phyloP scores from a whole-genome alignment of 495 filamentous ascomycete species.

The Hyphodiscus hymeniophilus region DNA sequence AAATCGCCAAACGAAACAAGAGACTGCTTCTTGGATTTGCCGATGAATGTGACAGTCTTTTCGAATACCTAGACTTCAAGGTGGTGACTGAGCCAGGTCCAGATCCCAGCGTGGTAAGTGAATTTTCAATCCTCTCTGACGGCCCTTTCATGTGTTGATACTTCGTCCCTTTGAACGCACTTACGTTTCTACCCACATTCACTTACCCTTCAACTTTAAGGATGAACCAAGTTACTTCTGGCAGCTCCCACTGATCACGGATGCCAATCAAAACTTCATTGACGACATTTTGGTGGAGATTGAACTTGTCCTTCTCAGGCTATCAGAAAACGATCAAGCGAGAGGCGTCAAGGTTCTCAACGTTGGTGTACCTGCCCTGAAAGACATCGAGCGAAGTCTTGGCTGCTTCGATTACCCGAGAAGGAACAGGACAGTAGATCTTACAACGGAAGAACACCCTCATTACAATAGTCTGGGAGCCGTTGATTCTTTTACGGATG shows the following conservation, averaged over 20 bases:
- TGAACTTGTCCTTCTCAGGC: not conserved
- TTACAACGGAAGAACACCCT: slow-evolving; percentile 19
- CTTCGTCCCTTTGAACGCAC: not conserved
- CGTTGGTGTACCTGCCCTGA: slow-evolving; percentile 9
- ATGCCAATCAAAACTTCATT: slow-evolving; percentile 14
- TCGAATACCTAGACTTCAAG: slow-evolving; percentile 20
- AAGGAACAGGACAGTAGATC: slow-evolving; percentile 15
- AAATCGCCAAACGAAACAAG: slow-evolving; percentile 23
- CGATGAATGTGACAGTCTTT: slow-evolving; percentile 19
- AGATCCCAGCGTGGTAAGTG: slow-evolving; percentile 9
- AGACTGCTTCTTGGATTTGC: slow-evolving; percentile 21
- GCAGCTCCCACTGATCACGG: slow-evolving; percentile 13
- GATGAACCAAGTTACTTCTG: slow-evolving; percentile 14
- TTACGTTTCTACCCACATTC: not conserved
- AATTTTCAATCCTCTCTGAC: not conserved
- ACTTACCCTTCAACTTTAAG: slow-evolving; percentile 7
- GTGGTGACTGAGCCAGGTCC: slow-evolving; percentile 3
- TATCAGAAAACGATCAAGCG: slow-evolving; percentile 2
- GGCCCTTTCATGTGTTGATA: no score
- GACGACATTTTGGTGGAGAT: slow-evolving; percentile 19
- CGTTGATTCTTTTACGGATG: slow-evolving; percentile 20
- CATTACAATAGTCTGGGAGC: slow-evolving; percentile 21
- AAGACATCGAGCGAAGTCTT: slow-evolving; percentile 21
- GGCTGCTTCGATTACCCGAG: slow-evolving; percentile 19
- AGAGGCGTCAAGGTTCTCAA: not conserved